phyloP scores from a whole-genome alignment of 2,329 filamentous ascomycete species.

The Colletotrichum neosansevieriae region DNA sequence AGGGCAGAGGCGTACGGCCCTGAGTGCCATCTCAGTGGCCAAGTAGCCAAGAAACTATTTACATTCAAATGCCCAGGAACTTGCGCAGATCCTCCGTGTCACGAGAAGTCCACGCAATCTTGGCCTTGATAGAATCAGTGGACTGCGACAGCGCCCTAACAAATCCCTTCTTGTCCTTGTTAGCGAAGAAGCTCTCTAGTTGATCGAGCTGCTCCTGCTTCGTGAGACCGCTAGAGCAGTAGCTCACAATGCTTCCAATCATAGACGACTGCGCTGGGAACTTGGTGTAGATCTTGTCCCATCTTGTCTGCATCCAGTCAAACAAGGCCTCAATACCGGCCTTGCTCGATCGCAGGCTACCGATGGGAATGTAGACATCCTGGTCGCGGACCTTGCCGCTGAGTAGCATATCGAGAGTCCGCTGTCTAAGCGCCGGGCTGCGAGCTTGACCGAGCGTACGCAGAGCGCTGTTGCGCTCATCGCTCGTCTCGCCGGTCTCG shows the following conservation, averaged over 20 bases:
- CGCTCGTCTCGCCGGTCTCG: conserved; percentile 51
- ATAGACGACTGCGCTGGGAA: conserved; percentile 89
- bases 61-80: conserved; percentile 58
- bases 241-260: conserved; percentile 84
- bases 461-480: conserved; percentile 92
- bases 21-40: no score
- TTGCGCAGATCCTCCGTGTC: conserved; percentile 78
- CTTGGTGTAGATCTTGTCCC: conserved; percentile 84
- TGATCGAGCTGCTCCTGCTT: conserved; percentile 79
- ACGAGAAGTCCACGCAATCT: conserved; percentile 83
- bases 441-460: conserved; percentile 84
- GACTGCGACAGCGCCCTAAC: conserved; percentile 92
- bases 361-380: conserved; percentile 91
- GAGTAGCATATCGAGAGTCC: conserved; percentile 80
- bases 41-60: background rate
- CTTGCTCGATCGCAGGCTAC: conserved; percentile 80
- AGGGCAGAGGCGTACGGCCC: no score
- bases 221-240: conserved; percentile 86
- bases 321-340: conserved; percentile 86
- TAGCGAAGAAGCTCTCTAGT: conserved; percentile 83
- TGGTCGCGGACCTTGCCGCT: conserved; percentile 90
- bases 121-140: conserved; percentile 85
- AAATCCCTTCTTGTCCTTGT: conserved; percentile 86
- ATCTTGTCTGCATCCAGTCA: conserved; percentile 87
- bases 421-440: conserved; percentile 82